phyloP scores from a whole-genome alignment of 495 filamentous ascomycete species.

The Podospora sp. region DNA sequence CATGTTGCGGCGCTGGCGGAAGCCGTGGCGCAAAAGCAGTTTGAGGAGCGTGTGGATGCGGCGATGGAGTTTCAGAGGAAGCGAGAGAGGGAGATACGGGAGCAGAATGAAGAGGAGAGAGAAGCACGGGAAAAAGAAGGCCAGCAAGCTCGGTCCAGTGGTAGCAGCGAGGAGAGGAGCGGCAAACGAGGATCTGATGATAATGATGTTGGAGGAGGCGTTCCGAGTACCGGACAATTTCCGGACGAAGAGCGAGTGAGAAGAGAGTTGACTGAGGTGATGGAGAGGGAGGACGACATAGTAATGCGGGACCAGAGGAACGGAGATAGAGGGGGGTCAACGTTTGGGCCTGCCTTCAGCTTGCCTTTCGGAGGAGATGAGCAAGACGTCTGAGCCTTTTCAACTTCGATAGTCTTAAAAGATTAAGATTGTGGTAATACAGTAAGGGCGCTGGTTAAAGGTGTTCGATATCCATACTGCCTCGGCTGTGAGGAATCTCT shows the following conservation, averaged over 20 bases:
- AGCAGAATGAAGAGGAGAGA: not conserved
- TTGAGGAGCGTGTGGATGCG: slow-evolving; percentile 23
- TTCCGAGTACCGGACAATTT: not conserved
- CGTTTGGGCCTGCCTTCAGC: not conserved
- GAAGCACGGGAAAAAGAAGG: not conserved
- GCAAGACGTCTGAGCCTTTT: too few relatives aligned
- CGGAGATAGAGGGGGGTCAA: not conserved
- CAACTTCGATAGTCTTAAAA: too few relatives aligned
- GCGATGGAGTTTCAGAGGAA: not conserved
- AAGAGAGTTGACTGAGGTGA: not conserved
- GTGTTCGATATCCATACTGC: too few relatives aligned
- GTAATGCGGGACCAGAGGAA: not conserved
- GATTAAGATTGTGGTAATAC: too few relatives aligned
- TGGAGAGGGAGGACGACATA: not conserved
- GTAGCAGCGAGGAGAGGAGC: too few relatives aligned
- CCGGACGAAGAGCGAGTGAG: not conserved
- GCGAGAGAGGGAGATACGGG: not conserved
- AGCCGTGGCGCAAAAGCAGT: slow-evolving; percentile 35
- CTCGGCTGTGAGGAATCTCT: too few relatives aligned
- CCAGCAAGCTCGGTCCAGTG: not conserved
- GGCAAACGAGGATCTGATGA: not conserved
- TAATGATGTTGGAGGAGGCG: not conserved
- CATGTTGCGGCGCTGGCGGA: slow-evolving; percentile 40
- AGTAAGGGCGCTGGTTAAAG: too few relatives aligned
- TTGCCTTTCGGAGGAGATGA: not conserved